Conservation (phyloP, 371 early-diverging fungal species). For the Conidiobolus incongruus region DNA sequence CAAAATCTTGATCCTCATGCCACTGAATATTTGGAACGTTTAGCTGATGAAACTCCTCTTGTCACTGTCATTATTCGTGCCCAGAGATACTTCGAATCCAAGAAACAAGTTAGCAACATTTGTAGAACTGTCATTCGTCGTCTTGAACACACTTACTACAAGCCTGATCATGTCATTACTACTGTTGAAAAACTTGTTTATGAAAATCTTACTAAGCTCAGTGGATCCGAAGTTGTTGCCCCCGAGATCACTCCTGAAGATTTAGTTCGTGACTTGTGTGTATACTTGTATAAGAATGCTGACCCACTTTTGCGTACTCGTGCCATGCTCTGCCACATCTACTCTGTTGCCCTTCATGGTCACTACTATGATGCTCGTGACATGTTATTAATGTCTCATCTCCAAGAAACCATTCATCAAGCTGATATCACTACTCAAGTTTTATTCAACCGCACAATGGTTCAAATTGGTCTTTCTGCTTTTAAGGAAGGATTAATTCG, state of each 20-base stretch:
- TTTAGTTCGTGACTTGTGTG: slow-evolving; percentile 59
- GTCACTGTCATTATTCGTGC: slow-evolving; percentile 74
- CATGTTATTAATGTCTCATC: slow-evolving; percentile 90
- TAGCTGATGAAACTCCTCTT: slow-evolving; percentile 71
- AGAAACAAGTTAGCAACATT: slow-evolving; percentile 27
- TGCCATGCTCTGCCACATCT: slow-evolving; percentile 92
- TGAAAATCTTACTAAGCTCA: slow-evolving; percentile 11
- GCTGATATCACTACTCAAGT: slow-evolving; percentile 87
- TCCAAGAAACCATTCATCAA: slow-evolving; percentile 79
- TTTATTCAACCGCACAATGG: slow-evolving; percentile 11
- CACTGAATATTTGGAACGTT: slow-evolving; percentile 83
- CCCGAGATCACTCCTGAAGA: slow-evolving; percentile 20
- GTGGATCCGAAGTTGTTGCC: slow-evolving; percentile 4
- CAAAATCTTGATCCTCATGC: slow-evolving; percentile 92
- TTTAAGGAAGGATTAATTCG: slow-evolving; percentile 42
- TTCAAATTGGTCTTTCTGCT: too few relatives aligned
- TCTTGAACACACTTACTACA: slow-evolving; percentile 90
- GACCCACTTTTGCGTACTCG: slow-evolving; percentile 74
- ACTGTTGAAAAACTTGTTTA: slow-evolving; percentile 17
- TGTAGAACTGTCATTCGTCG: slow-evolving; percentile 63
- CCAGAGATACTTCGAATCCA: slow-evolving; percentile 49
- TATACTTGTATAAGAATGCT: slow-evolving; percentile 65
- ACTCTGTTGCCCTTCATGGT: slow-evolving; percentile 86
- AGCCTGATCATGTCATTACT: slow-evolving; percentile 31
- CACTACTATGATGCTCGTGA: slow-evolving; percentile 85